Evolutionary conservation across 2,329 filamentous ascomycete species (phyloP).

Genomic region (Pseudogymnoascus sp.): DNA sequence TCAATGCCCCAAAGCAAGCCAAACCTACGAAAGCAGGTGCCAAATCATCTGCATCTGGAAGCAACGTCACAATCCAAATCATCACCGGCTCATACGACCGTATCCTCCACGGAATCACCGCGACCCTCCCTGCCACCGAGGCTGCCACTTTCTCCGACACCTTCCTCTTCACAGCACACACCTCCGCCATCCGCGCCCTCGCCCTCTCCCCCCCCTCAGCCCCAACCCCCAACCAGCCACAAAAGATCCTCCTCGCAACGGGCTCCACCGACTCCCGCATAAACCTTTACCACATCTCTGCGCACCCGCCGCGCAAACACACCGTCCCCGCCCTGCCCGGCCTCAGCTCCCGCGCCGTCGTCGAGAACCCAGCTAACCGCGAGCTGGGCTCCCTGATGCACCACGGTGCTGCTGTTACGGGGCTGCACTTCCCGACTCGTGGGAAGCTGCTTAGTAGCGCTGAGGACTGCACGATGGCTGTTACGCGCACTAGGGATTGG

Average conservation of each 20-base stretch:
- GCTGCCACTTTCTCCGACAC: slow-evolving; percentile 68
- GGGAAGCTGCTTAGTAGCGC: slow-evolving; percentile 80
- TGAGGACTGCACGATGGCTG: slow-evolving; percentile 85
- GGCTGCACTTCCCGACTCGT: slow-evolving; percentile 72
- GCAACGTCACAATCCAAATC: slow-evolving; percentile 65
- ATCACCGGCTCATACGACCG: slow-evolving; percentile 91
- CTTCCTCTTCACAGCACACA: slow-evolving; percentile 91
- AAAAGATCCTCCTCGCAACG: slow-evolving; percentile 82
- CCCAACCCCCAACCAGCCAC: slow-evolving; percentile 49
- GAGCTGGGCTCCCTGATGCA: slow-evolving; percentile 82
- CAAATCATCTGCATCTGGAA: slow-evolving; percentile 17
- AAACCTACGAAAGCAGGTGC: neutral
- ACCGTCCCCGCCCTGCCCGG: slow-evolving; percentile 53
- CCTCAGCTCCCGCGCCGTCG: slow-evolving; percentile 62
- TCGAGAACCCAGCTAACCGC: slow-evolving; percentile 78
- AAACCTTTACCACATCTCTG: slow-evolving; percentile 86
- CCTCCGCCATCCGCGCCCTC: slow-evolving; percentile 80
- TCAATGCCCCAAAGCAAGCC: neutral
- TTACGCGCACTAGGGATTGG: slow-evolving; percentile 85
- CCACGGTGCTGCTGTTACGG: slow-evolving; percentile 73
- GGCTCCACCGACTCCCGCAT: slow-evolving; percentile 90
- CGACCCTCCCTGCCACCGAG: slow-evolving; percentile 45
- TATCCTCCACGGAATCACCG: slow-evolving; percentile 81
- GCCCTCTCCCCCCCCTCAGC: slow-evolving; percentile 71
- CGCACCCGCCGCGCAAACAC: slow-evolving; percentile 50